Conservation (phyloP, 2,329 filamentous ascomycete species). For the Pezicula neosporulosa region DNA sequence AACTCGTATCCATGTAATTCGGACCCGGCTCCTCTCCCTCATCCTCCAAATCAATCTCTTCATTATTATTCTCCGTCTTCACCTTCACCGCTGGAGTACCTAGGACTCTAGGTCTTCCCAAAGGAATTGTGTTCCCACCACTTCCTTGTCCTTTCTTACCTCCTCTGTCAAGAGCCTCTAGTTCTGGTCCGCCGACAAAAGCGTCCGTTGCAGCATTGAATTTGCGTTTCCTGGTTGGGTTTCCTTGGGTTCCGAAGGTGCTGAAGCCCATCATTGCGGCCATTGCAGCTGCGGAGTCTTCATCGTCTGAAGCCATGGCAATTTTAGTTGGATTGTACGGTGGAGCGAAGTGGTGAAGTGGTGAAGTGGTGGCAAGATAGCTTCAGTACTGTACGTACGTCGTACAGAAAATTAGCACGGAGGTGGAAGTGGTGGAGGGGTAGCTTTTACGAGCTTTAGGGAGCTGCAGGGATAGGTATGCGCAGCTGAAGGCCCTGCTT, state of each 20-base stretch:
- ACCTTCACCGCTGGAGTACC: constrained; percentile 6
- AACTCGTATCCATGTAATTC: constrained; percentile 20
- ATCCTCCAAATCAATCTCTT: constrained; percentile 21
- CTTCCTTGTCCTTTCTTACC: constrained; percentile 29
- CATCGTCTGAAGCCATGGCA: constrained; percentile 5
- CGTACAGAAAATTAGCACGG: too few species aligned
- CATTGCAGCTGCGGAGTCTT: constrained; percentile 50
- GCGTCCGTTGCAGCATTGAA: constrained; percentile 56
- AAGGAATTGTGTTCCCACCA: constrained; percentile 26
- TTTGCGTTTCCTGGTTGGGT: constrained; percentile 61
- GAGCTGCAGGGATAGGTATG: too few species aligned
- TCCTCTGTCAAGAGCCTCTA: constrained; percentile 24
- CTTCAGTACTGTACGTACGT: too few species aligned
- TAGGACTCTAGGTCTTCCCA: constrained; percentile 23
- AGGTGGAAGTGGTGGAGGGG: too few species aligned
- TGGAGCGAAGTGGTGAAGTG: too few species aligned
- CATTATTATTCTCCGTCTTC: constrained; percentile 12
- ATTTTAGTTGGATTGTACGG: background rate
- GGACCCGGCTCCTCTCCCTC: constrained; percentile 14
- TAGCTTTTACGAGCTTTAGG: too few species aligned
- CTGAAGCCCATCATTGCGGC: constrained; percentile 71
- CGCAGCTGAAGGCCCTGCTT: too few species aligned
- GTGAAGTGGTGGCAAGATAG: too few species aligned
- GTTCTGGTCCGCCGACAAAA: constrained; percentile 35
- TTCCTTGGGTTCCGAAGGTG: constrained; percentile 57